Evolutionary conservation across 768 basidiomycete genomes (phyloP).

Genomic region (Chlorophyllum brunneum): DNA sequence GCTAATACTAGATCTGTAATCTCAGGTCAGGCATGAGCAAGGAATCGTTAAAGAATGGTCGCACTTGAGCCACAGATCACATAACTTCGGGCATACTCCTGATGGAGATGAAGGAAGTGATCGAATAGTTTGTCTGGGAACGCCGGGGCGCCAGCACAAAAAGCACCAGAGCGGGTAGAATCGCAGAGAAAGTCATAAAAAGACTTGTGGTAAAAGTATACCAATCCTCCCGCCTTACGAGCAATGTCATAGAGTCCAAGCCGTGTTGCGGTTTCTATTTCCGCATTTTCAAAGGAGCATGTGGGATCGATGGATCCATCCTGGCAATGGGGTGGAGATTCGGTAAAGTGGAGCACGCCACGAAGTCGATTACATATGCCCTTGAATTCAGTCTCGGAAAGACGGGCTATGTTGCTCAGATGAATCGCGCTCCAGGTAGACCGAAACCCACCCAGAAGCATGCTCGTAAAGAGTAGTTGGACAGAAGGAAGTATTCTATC

Average conservation of each 20-base stretch:
- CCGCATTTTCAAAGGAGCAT: not conserved
- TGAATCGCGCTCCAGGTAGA: too few species aligned
- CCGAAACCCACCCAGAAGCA: not conserved
- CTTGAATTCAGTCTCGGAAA: not conserved
- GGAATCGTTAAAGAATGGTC: not conserved
- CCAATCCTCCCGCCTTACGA: not conserved
- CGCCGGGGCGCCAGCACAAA: not conserved
- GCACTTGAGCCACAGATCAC: not conserved
- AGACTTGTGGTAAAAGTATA: conserved; percentile 2
- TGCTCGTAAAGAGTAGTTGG: not conserved
- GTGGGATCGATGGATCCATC: not conserved
- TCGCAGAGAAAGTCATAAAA: conserved; percentile 10
- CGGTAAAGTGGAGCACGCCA: not conserved
- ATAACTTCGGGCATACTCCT: not conserved
- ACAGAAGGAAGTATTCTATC: not conserved
- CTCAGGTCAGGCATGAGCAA: not conserved
- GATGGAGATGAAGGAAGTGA: not conserved
- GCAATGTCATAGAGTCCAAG: too few species aligned
- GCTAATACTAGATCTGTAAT: not conserved
- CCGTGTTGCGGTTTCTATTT: too few species aligned
- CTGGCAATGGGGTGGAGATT: not conserved
- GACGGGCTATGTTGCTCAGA: not conserved
- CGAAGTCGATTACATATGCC: not conserved
- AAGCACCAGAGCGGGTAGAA: not conserved
- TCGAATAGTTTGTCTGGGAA: not conserved